Evolutionary conservation across 495 filamentous ascomycete genomes (phyloP).

Genomic region (Parathielavia appendiculata): DNA sequence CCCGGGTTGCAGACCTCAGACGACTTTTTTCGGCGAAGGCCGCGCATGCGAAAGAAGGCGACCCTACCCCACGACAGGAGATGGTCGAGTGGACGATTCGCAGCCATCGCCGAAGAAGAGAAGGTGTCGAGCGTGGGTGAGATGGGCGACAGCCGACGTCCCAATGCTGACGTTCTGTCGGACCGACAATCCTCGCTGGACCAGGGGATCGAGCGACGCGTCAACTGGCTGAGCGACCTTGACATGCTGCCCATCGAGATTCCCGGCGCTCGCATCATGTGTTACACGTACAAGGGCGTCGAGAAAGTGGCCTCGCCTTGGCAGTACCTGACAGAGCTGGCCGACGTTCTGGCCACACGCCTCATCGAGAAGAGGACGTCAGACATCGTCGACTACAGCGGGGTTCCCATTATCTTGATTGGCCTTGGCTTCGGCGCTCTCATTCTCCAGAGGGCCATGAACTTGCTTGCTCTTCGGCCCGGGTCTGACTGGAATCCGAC

Average conservation of each 20-base stretch:
- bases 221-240: constrained; percentile 20
- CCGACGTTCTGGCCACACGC: constrained; percentile 8
- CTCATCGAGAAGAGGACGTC: constrained; percentile 11
- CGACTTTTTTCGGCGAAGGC: not conserved
- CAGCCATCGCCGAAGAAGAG: constrained; percentile 3
- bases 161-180: constrained; percentile 11
- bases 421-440: constrained; percentile 18
- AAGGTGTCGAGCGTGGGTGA: constrained; percentile 7
- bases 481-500: not conserved
- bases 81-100: not conserved
- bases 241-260: constrained; percentile 19
- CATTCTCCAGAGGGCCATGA: constrained; percentile 12
- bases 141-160: constrained; percentile 4
- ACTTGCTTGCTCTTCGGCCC: not conserved
- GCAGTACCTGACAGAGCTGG: constrained; percentile 14
- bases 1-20: not conserved
- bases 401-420: constrained; percentile 14
- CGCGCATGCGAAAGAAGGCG: not conserved
- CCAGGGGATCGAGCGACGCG: constrained; percentile 10
- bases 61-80: constrained; percentile 10
- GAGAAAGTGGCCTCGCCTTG: constrained; percentile 13
- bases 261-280: constrained; percentile 16
- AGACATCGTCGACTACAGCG: constrained; percentile 11
- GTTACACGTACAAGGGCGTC: constrained; percentile 17
- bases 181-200: constrained; percentile 18